Base-by-base conservation (phyloP, 805 yeast genomes). In the Teunomyces aglyptinius region DNA sequence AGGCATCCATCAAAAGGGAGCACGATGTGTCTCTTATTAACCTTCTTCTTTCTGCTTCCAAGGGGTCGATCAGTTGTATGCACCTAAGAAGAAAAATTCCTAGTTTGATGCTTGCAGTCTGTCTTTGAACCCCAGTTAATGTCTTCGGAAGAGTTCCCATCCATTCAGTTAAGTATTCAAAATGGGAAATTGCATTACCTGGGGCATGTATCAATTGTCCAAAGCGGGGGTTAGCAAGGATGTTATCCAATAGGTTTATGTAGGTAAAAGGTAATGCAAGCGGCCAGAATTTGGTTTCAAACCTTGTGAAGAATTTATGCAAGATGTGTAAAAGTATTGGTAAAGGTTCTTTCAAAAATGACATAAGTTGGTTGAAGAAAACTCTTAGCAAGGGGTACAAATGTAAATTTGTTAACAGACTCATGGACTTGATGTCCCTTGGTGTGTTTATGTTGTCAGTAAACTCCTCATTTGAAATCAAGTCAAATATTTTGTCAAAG, bases 241-340 rank as follows among this genome's bases (percentile, higher is more conserved):
- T 69, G 13, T 81, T 73, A 51, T 85, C 90, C 43, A 86, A 61
- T 38, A 83, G 68, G 49, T 81, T 82, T 24, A 71, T 73, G 49
- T 76, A 78, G 2, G 78, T 77, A 49, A 69, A 76, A 0, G 87
- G 88, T 1, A 76, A 66, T 3, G 82, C 71, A 20, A 65, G 53
- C 0, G 60, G 55, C 92, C 94, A 88, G 48, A 83, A 78, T 3
- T 67, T 65, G 0, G 56, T 15, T 6, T 71, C 75, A 8, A 81
- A 66, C 34, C 68, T 68, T 2, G 53, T 49, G 19, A 86, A 60
- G 1, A 83, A 60, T 6, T 70, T 49, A 11, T 70, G 57, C 28
- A 86, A 70, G 2, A 79, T 77, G 46, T 79, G 67, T n/a, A 89
- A 64, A 3, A 85, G 60, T 13, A 74, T 63, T 0, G 86, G 85